Evolutionary conservation across 345 rosid genomes (phyloP), one percentile per base, ranked within the genome.

Genomic region (Linum trigynum): DNA sequence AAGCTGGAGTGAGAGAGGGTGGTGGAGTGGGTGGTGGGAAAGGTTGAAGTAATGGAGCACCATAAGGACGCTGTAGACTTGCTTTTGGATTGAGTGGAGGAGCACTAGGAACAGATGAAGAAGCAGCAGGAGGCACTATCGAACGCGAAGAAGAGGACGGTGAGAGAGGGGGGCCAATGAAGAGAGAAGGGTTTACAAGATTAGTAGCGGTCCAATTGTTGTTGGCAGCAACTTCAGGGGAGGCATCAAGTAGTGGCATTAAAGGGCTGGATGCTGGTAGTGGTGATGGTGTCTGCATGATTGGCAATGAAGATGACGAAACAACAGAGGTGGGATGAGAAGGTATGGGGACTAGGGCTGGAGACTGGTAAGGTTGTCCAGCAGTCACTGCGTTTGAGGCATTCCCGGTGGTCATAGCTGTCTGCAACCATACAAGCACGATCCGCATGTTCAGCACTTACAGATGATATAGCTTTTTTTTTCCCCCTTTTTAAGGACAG

Each of bases 11-110:
- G 36, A 90, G 98, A 60, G 96, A 86, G 63, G 80, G 87, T 64
- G 96, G 86, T 23, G 98, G 97, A 57, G 78, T 83, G 11, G 97
- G 98, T 38, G 97, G 98, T 61, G 97, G 97, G 75, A 90, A 92
- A 38, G 98, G 90, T 72, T 92, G 98, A 75, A 86, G 96, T 72
- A 90, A 67, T 23, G 95, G 98, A 66, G 96, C 73, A 71, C 94
- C 96, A 69, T 85, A 85, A 3, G 77, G 67, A n/a, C 87, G 87
- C 55, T 86, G 94, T 58, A 79, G 74, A 72, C 67, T 79, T 60
- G 42, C 68, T 12, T 90, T 77, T 64, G 78, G 82, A 67, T 78
- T 87, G 51, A 76, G 84, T 32, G 83, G 82, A 76, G 95, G 84
- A 64, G 85, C 84, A 66, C 80, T 73, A 23, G 86, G 85, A 64